A percentile compares a stretch with the other conserved stretches of the same genome.
Conservation (phyloP, 179 eudicot genomes). For the Sideroxylon spinosum region DNA sequence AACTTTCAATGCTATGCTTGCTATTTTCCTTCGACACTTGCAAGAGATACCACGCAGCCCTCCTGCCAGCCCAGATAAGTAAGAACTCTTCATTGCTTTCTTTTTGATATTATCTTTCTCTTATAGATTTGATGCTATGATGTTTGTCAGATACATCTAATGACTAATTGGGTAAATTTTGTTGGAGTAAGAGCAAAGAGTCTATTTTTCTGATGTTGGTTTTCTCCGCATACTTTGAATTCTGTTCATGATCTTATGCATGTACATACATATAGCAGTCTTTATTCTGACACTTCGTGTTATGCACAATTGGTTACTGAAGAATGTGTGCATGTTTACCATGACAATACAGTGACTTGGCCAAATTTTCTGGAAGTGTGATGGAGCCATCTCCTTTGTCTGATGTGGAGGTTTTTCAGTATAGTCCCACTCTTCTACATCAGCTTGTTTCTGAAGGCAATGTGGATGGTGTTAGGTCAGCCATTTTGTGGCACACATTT, state of each 20-base stretch:
- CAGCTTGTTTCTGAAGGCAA: slow-evolving; percentile 83
- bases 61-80: slow-evolving; percentile 92
- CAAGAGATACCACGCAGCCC: slow-evolving; percentile 94
- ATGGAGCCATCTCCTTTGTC: slow-evolving; percentile 50
- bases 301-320: slow-evolving; percentile 7
- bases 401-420: slow-evolving; percentile 54
- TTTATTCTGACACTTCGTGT: neutral
- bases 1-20: slow-evolving; percentile 81
- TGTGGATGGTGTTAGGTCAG: slow-evolving; percentile 79
- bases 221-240: neutral
- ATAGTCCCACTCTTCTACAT: slow-evolving; percentile 67
- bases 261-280: neutral
- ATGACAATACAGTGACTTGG: slow-evolving; percentile 53
- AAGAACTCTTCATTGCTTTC: slow-evolving; percentile 23
- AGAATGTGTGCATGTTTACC: neutral
- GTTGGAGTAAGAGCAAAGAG: neutral
- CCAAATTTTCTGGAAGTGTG: slow-evolving; percentile 38
- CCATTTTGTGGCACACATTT: slow-evolving; percentile 7
- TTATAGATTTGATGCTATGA: neutral
- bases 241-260: neutral
- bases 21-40: slow-evolving; percentile 86
- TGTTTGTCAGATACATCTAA: neutral
- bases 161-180: neutral
- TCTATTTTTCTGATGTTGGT: neutral
- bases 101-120: neutral